Conservation (phyloP, 345 rosid genomes). For the Passiflora organensis region DNA sequence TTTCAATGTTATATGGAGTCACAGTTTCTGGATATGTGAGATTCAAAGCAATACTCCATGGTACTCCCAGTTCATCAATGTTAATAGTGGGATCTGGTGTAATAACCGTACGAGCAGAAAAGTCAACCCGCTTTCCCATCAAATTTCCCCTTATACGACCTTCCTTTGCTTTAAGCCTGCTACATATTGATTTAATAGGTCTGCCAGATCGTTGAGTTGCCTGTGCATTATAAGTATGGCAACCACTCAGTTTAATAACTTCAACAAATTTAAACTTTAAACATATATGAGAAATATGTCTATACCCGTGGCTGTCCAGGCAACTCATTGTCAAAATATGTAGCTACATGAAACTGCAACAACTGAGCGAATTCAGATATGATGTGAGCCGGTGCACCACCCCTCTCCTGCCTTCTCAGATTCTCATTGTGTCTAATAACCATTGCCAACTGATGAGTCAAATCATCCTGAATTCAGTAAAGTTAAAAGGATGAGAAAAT, state of each 20-base stretch:
- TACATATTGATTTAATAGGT: constrained; percentile 92
- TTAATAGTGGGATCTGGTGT: constrained; percentile 98
- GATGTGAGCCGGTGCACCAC: constrained; percentile 95
- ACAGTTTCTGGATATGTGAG: constrained; percentile 95
- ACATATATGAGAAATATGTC: not conserved
- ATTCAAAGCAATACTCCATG: constrained; percentile 96
- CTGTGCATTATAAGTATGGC: constrained; percentile 35
- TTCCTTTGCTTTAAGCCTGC: constrained; percentile 96
- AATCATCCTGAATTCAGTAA: constrained; percentile 61
- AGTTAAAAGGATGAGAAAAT: constrained; percentile 15
- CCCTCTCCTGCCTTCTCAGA: constrained; percentile 82
- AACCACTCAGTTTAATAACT: not conserved
- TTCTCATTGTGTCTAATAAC: constrained; percentile 87
- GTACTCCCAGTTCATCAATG: constrained; percentile 91
- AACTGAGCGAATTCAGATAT: constrained; percentile 92
- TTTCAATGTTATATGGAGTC: constrained; percentile 94
- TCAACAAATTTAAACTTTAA: not conserved
- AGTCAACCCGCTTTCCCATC: constrained; percentile 99
- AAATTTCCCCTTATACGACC: constrained; percentile 94
- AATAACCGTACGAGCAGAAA: constrained; percentile 96
- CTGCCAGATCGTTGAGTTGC: constrained; percentile 98
- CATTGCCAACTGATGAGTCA: constrained; percentile 94
- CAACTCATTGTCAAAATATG: constrained; percentile 93
- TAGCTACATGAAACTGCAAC: constrained; percentile 91
- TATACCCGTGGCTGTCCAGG: constrained; percentile 98